These are phyloP conservation scores for Gossypium lobatum DNA, from an alignment of 441 rosid genomes.

Conservation along the genomic window DNA sequence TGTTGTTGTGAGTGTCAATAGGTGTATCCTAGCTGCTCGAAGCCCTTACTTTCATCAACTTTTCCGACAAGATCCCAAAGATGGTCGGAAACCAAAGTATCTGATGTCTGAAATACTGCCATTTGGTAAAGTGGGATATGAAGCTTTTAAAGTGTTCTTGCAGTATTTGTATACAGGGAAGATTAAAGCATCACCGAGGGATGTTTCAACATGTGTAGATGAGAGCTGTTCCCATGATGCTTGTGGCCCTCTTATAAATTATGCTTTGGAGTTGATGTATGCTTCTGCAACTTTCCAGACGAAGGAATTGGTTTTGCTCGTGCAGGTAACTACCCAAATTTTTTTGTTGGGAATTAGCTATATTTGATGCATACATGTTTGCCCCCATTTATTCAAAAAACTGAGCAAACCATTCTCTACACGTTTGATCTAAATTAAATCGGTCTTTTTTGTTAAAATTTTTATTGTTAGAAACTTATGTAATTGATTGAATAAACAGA, in stretches of 20 bases:
- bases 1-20: constrained; percentile 23
- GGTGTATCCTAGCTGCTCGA: constrained; percentile 31
- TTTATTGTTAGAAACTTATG: too few species aligned
- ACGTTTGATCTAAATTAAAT: too few species aligned
- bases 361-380: too few species aligned
- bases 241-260: constrained; percentile 27
- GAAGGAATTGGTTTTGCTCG: constrained; percentile 28
- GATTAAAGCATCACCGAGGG: constrained; percentile 21
- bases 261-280: constrained; percentile 32
- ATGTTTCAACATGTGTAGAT: constrained; percentile 29
- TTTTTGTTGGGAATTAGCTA: too few species aligned
- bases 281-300: constrained; percentile 28
- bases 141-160: constrained; percentile 28
- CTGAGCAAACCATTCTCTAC: too few species aligned
- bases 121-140: constrained; percentile 25
- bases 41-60: constrained; percentile 27
- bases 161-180: constrained; percentile 29
- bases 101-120: constrained; percentile 21
- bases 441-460: too few species aligned
- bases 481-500: too few species aligned
- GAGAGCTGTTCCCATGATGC: constrained; percentile 23
- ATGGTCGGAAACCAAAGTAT: constrained; percentile 23
- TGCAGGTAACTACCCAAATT: constrained; percentile 21
- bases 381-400: too few species aligned
- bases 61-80: constrained; percentile 10